phyloP scores from a whole-genome alignment of 2,329 filamentous ascomycete species.

The Talaromyces sp. region DNA sequence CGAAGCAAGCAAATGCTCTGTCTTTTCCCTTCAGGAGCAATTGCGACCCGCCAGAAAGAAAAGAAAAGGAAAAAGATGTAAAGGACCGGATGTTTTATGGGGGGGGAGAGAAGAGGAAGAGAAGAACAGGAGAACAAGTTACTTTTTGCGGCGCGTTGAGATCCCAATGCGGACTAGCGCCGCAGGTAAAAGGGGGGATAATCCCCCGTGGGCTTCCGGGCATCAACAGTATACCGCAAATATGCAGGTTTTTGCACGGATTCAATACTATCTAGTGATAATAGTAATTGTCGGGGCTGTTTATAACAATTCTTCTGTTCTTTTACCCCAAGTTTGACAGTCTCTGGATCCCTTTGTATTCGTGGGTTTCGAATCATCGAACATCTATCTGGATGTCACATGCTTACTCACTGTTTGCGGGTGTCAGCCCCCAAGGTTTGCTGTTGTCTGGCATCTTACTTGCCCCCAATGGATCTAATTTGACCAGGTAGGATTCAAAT shows the following conservation, averaged over 20 bases:
- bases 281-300: too few species aligned
- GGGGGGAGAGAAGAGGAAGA: conserved; percentile 69
- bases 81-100: conserved; percentile 47
- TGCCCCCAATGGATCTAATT: neutral
- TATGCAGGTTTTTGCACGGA: neutral
- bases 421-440: too few species aligned
- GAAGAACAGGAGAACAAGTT: conserved; percentile 19
- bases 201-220: conserved; percentile 19
- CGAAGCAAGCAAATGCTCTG: neutral
- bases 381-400: too few species aligned
- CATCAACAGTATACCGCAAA: neutral
- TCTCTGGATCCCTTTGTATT: too few species aligned
- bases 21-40: conserved; percentile 1
- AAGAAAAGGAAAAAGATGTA: conserved; percentile 53
- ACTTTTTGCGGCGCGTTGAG: conserved; percentile 26
- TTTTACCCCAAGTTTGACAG: too few species aligned
- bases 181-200: conserved; percentile 32
- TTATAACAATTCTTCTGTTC: too few species aligned
- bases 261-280: neutral
- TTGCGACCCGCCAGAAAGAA: conserved; percentile 59
- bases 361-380: too few species aligned
- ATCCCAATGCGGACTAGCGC: conserved; percentile 30
- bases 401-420: too few species aligned
- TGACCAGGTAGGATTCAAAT: neutral
- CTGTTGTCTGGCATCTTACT: neutral